phyloP scores from a whole-genome alignment of 176 grass and related monocot species.

The Oryza officinalis region DNA sequence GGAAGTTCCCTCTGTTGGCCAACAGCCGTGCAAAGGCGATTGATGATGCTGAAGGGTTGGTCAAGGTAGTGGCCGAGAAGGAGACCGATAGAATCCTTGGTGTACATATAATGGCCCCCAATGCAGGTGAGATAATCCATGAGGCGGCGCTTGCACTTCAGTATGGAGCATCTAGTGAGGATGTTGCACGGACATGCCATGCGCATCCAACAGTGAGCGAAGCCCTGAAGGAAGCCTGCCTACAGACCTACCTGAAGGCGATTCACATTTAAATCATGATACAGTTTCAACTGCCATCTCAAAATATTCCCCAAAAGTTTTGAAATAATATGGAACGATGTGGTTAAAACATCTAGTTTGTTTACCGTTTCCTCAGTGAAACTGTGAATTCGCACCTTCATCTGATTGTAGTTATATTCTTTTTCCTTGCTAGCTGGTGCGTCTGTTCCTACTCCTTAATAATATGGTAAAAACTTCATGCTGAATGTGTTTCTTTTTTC shows the following conservation, averaged over 20 bases:
- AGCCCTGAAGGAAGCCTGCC: constrained; percentile 83
- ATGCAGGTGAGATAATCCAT: constrained; percentile 81
- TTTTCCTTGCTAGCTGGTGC: background rate
- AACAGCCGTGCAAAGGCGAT: constrained; percentile 88
- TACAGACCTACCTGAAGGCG: constrained; percentile 72
- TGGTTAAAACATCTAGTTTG: constrained; percentile 21
- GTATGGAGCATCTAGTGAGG: constrained; percentile 81
- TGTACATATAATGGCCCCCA: constrained; percentile 84
- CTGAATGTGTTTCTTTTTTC: background rate
- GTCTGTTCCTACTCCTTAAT: background rate
- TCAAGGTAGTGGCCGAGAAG: constrained; percentile 83
- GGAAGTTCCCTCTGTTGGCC: constrained; percentile 81
- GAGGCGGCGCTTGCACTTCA: constrained; percentile 82
- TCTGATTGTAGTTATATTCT: constrained; percentile 23
- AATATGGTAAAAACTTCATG: constrained; percentile 25
- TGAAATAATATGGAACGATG: constrained; percentile 39
- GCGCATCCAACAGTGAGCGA: constrained; percentile 85
- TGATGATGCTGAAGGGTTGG: constrained; percentile 78
- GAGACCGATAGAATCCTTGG: constrained; percentile 81
- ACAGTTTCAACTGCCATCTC: background rate
- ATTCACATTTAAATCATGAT: constrained; percentile 62
- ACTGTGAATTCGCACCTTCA: constrained; percentile 29
- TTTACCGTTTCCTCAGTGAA: background rate
- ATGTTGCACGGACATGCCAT: constrained; percentile 83
- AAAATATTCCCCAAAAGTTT: constrained; percentile 19